A percentile compares a stretch with the other conserved stretches of the same genome.
phyloP scores from a whole-genome alignment of 345 rosid species.

The Aquilaria yunnanensis region DNA sequence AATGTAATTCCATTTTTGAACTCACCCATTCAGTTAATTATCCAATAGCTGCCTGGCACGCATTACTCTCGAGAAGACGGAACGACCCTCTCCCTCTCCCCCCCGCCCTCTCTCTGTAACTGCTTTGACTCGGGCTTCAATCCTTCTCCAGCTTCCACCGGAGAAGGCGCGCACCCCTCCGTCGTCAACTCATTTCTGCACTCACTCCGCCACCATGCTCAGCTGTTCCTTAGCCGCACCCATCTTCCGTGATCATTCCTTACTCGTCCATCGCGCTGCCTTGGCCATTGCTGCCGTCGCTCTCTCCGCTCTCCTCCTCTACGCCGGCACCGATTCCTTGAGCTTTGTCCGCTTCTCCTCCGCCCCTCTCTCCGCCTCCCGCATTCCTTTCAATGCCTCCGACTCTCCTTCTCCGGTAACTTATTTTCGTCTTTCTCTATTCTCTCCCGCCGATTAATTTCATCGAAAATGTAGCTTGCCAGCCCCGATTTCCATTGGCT shows the following conservation, averaged over 20 bases:
- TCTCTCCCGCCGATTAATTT: background rate
- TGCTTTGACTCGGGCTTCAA: too few relatives aligned
- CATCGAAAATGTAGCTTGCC: background rate
- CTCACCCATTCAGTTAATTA: too few relatives aligned
- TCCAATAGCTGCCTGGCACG: too few relatives aligned
- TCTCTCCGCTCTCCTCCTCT: constrained; percentile 26
- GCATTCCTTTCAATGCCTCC: constrained; percentile 16
- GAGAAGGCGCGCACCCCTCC: too few relatives aligned
- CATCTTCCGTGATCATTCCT: constrained; percentile 13
- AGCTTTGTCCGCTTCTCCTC: constrained; percentile 16
- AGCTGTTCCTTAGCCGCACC: background rate
- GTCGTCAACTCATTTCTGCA: too few relatives aligned
- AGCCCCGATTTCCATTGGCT: constrained; percentile 4
- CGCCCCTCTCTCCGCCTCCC: constrained; percentile 12
- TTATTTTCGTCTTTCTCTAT: background rate
- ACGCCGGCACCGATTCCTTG: constrained; percentile 23
- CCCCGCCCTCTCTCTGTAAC: too few relatives aligned
- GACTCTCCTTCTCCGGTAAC: constrained; percentile 3
- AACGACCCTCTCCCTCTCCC: too few relatives aligned
- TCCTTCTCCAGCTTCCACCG: too few relatives aligned
- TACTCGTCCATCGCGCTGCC: constrained; percentile 16
- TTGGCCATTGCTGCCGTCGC: constrained; percentile 17
- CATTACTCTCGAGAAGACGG: too few relatives aligned
- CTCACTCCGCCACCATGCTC: too few relatives aligned
- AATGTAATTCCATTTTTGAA: too few relatives aligned